A percentile compares a stretch with the other conserved stretches of the same genome.
Conservation (phyloP, 306 rosid genomes). For the Castanospermum australe region DNA sequence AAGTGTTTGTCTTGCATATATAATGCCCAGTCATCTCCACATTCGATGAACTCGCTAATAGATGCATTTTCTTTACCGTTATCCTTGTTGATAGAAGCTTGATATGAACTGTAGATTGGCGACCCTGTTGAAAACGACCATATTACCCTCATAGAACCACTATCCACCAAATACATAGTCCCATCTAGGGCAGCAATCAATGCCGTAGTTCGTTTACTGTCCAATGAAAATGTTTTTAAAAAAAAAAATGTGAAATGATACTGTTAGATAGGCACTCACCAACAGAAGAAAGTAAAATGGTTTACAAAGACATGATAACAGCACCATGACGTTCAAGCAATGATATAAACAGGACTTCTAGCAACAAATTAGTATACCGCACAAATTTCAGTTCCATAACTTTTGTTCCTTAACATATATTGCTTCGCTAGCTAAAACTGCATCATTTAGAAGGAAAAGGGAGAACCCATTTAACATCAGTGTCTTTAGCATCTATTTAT, state of each 20-base stretch:
- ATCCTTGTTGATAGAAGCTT: conserved; percentile 37
- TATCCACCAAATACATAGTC: conserved; percentile 59
- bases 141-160: conserved; percentile 43
- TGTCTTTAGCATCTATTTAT: not conserved
- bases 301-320: not conserved
- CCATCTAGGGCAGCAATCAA: conserved; percentile 65
- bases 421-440: not conserved
- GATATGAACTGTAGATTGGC: conserved; percentile 59
- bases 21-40: conserved; percentile 78
- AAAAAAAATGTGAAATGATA: not conserved
- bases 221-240: conserved; percentile 1
- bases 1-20: conserved; percentile 46
- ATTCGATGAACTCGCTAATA: conserved; percentile 44
- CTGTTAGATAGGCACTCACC: not conserved
- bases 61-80: conserved; percentile 43
- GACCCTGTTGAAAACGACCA: conserved; percentile 76
- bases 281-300: not conserved
- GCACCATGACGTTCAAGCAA: not conserved
- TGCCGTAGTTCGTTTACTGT: conserved; percentile 43
- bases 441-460: not conserved
- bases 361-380: not conserved
- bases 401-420: not conserved
- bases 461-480: not conserved
- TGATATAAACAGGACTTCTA: not conserved
- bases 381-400: not conserved